Base-by-base conservation (phyloP, 371 early-diverging fungal genomes). In the Blakeslea trispora region DNA sequence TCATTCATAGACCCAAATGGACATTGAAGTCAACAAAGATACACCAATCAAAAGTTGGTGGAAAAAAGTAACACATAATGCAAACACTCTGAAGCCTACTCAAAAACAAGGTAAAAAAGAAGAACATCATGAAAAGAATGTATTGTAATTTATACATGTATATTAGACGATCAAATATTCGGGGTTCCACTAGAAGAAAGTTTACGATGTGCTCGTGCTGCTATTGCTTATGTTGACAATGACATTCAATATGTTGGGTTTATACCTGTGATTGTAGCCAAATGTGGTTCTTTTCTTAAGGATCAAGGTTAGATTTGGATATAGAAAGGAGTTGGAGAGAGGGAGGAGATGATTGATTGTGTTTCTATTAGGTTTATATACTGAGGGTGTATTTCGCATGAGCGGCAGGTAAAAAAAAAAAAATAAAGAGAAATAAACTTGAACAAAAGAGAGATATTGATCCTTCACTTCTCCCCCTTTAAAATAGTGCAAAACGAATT, bases 401-500 rank as follows among this genome's bases (percentile, higher is more conserved):
- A 69, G 67, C 43, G 73, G 70, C 45, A 72, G 71, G 71, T 71
- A 63, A 46, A 42, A 31, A 18, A 35, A 22, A 34, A 11, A 3
- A 3, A 35, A 3, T 3, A 23, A 15, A 23, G 40, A 28, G n/a
- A n/a, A n/a, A n/a, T n/a, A n/a, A n/a, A n/a, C n/a, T n/a, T n/a
- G n/a, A n/a, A n/a, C n/a, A n/a, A n/a, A n/a, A n/a, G n/a, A n/a
- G n/a, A n/a, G n/a, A n/a, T n/a, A n/a, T n/a, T n/a, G n/a, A n/a
- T n/a, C n/a, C n/a, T n/a, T n/a, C n/a, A n/a, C n/a, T n/a, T n/a
- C n/a, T n/a, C n/a, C n/a, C n/a, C n/a, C n/a, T n/a, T n/a, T n/a
- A n/a, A n/a, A n/a, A n/a, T 32, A 80, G 81, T 59, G 74, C 79
- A 13, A 84, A 84, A 57, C 74, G 88, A 28, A 79, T 87, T 41